These are phyloP conservation scores for Nyssa sinensis DNA, from an alignment of 148 eudicot genomes.

Conservation along the genomic window DNA sequence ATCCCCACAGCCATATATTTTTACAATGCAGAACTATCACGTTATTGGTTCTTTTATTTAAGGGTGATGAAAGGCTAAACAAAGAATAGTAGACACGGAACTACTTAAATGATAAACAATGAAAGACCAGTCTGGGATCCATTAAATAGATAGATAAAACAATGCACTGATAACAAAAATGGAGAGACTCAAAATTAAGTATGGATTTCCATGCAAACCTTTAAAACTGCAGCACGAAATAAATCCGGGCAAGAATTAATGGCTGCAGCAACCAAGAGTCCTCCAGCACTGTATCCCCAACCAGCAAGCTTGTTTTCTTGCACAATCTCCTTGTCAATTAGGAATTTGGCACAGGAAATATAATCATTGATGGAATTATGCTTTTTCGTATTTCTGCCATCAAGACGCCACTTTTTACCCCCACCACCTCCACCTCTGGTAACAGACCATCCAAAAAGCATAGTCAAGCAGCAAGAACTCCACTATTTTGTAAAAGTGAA, in stretches of 20 bases:
- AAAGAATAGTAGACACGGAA: not conserved
- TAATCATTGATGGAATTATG: conserved; percentile 70
- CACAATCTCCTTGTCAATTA: conserved; percentile 59
- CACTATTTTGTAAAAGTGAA: too few species aligned
- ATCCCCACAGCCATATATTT: not conserved
- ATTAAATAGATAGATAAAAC: not conserved
- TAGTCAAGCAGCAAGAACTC: not conserved
- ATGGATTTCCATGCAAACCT: conserved; percentile 40
- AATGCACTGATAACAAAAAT: not conserved
- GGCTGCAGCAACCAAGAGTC: conserved; percentile 89
- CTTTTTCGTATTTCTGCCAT: conserved; percentile 68
- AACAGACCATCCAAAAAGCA: conserved; percentile 20
- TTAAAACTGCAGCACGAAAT: conserved; percentile 81
- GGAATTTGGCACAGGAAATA: conserved; percentile 74
- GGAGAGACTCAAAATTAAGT: not conserved
- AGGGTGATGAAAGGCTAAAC: not conserved
- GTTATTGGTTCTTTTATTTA: not conserved
- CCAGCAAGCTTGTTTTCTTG: conserved; percentile 83
- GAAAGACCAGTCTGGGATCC: not conserved
- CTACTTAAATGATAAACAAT: not conserved
- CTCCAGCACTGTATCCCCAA: conserved; percentile 98
- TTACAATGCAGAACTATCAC: not conserved
- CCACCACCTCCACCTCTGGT: conserved; percentile 89
- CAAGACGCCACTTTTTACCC: conserved; percentile 88
- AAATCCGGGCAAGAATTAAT: conserved; percentile 71